These are phyloP conservation scores for Thielaviopsis ethacetica DNA, from an alignment of 2,329 filamentous ascomycete genomes.

Conservation along the genomic window DNA sequence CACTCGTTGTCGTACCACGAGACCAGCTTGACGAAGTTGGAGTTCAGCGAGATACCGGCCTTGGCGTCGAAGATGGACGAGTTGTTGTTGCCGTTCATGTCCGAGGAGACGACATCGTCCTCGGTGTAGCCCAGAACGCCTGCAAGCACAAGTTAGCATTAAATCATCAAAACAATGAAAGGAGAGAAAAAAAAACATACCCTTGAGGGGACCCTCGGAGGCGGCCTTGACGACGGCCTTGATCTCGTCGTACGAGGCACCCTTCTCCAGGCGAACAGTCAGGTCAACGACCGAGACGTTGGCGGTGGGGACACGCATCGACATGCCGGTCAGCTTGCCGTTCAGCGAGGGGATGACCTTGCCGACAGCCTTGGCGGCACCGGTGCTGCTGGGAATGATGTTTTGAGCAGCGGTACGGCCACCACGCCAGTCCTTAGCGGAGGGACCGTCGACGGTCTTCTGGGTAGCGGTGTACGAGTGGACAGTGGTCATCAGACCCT, in stretches of 20 bases:
- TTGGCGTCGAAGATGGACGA: conserved; percentile 99
- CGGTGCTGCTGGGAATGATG: conserved; percentile 98
- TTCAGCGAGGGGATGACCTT: conserved; percentile 98
- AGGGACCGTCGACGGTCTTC: conserved; percentile 98
- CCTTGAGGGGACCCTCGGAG: conserved; percentile 69
- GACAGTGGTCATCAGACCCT: conserved; percentile 99
- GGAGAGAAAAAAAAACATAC: conserved; percentile 30
- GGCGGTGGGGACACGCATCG: conserved; percentile 95
- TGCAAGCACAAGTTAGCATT: conserved; percentile 20
- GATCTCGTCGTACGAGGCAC: conserved; percentile 76
- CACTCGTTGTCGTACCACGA: conserved; percentile 99
- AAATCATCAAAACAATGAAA: not conserved
- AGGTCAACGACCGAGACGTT: conserved; percentile 99
- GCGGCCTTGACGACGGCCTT: conserved; percentile 83
- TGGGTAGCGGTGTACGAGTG: conserved; percentile 99
- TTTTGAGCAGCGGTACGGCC: conserved; percentile 97
- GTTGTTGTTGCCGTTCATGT: conserved; percentile 81
- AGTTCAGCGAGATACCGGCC: conserved; percentile 96
- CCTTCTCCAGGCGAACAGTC: conserved; percentile 87
- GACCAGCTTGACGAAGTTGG: conserved; percentile 97
- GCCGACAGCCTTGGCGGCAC: conserved; percentile 99
- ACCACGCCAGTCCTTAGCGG: conserved; percentile 97
- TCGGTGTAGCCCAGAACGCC: conserved; percentile 89
- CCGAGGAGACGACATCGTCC: conserved; percentile 88
- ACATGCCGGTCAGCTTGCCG: conserved; percentile 99